phyloP scores from a whole-genome alignment of 2,329 filamentous ascomycete genomes.

The Fusarium sp. region DNA sequence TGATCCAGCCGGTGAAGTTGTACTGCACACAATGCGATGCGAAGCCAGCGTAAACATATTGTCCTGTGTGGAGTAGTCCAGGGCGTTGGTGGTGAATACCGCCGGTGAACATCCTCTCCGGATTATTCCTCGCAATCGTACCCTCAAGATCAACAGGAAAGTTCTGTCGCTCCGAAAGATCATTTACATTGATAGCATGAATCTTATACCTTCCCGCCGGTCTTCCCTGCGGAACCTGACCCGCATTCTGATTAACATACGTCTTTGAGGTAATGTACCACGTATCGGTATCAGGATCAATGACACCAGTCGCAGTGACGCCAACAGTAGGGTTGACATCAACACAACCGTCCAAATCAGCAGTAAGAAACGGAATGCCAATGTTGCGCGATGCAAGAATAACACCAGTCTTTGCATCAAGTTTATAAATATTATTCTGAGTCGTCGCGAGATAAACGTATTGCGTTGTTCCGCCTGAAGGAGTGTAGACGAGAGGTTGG shows the following conservation, averaged over 20 bases:
- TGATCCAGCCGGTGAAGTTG: slow-evolving; percentile 64
- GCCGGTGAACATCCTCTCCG: slow-evolving; percentile 59
- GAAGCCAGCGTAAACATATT: slow-evolving; percentile 62
- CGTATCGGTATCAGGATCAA: slow-evolving; percentile 56
- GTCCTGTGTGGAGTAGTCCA: slow-evolving; percentile 56
- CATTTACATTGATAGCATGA: slow-evolving; percentile 52
- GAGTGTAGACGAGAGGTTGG: slow-evolving; percentile 62
- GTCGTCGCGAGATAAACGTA: slow-evolving; percentile 66
- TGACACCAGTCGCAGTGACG: slow-evolving; percentile 57
- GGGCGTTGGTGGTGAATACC: slow-evolving; percentile 64
- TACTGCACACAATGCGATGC: slow-evolving; percentile 66
- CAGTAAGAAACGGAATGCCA: slow-evolving; percentile 59
- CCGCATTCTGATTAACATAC: slow-evolving; percentile 48
- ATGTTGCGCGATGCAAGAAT: slow-evolving; percentile 60
- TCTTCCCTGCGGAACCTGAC: slow-evolving; percentile 46
- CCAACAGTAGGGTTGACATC: slow-evolving; percentile 60
- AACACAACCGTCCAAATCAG: slow-evolving; percentile 58
- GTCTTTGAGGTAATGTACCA: slow-evolving; percentile 57
- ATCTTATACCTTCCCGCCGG: slow-evolving; percentile 50
- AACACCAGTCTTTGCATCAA: slow-evolving; percentile 63
- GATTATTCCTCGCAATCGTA: slow-evolving; percentile 56
- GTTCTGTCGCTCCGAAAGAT: slow-evolving; percentile 49
- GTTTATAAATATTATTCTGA: slow-evolving; percentile 67
- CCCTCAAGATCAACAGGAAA: slow-evolving; percentile 62
- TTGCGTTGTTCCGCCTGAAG: slow-evolving; percentile 56